A percentile compares a stretch with the other conserved stretches of the same genome.
Evolutionary conservation across 2,329 filamentous ascomycete genomes (phyloP).

Genomic region (Huntiella savannae): DNA sequence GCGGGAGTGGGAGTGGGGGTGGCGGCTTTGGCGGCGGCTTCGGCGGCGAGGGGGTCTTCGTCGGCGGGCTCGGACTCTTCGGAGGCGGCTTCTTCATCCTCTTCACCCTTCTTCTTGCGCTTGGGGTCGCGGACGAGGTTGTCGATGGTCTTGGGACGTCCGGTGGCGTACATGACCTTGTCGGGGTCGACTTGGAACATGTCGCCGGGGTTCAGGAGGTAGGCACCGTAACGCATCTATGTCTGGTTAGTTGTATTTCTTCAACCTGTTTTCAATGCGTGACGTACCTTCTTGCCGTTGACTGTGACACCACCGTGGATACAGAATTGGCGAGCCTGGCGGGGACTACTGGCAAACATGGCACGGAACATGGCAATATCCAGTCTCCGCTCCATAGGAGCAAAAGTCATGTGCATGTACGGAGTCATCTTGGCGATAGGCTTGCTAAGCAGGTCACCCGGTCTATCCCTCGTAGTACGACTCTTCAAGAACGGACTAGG

Average conservation of each 20-base stretch:
- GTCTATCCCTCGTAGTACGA: constrained; percentile 7
- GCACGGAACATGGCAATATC: constrained; percentile 91
- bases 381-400: constrained; percentile 72
- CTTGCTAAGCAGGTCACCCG: constrained; percentile 18
- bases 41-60: constrained; percentile 15
- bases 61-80: constrained; percentile 18
- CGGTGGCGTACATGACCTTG: constrained; percentile 73
- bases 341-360: constrained; percentile 79
- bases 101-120: constrained; percentile 13
- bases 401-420: constrained; percentile 93
- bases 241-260: background rate
- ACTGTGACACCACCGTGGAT: constrained; percentile 86
- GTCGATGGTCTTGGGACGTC: constrained; percentile 40
- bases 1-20: constrained; percentile 15
- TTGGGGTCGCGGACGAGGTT: constrained; percentile 10
- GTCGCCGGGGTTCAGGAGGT: constrained; percentile 88
- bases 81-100: constrained; percentile 14
- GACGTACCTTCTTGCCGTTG: constrained; percentile 75
- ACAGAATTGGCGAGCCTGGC: constrained; percentile 87
- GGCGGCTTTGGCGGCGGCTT: constrained; percentile 16
- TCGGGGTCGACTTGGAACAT: constrained; percentile 94
- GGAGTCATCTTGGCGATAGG: constrained; percentile 41
- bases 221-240: constrained; percentile 81
- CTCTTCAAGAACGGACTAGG: constrained; percentile 6
- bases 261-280: background rate